Evolutionary conservation across 805 yeast genomes (phyloP).

Genomic region (Myxozyma mucilagina): DNA sequence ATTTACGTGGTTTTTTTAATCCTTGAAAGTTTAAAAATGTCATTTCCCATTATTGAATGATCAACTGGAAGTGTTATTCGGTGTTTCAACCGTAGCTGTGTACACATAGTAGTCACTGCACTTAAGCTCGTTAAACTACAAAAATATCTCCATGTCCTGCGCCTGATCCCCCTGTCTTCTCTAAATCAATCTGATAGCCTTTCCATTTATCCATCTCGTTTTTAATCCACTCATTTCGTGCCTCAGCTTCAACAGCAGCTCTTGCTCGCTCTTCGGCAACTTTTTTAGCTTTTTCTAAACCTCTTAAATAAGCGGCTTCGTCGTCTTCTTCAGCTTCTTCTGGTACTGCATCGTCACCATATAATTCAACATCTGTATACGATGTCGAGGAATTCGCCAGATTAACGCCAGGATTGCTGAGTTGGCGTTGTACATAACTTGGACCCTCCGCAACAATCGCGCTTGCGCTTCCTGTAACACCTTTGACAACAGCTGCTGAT

Average conservation of each 20-base stretch:
- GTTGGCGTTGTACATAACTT: constrained; percentile 1
- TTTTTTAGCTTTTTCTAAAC: constrained; percentile 8
- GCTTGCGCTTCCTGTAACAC: constrained; percentile 29
- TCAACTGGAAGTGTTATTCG: too few species aligned
- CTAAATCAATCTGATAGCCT: constrained; percentile 25
- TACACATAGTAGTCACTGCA: too few species aligned
- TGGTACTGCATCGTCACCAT: constrained; percentile 17
- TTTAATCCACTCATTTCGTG: constrained; percentile 19
- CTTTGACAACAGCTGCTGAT: constrained; percentile 31
- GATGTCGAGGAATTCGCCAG: constrained; percentile 4
- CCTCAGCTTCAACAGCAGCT: constrained; percentile 9
- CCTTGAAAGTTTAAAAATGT: too few species aligned
- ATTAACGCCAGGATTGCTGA: constrained; percentile 2
- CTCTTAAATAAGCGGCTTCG: constrained; percentile 14
- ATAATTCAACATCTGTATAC: constrained; percentile 30
- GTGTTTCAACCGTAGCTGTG: neutral
- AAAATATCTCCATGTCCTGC: constrained; percentile 27
- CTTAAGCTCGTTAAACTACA: constrained; percentile 11
- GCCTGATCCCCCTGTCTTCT: constrained; percentile 16
- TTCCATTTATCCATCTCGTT: constrained; percentile 29
- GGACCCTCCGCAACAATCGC: constrained; percentile 24
- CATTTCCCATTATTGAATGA: too few species aligned
- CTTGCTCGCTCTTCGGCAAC: constrained; percentile 5
- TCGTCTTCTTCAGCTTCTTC: constrained; percentile 18
- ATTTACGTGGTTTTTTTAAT: too few species aligned